phyloP scores from a whole-genome alignment of 176 grass and related monocot genomes.

The Eragrostis nindensis region DNA sequence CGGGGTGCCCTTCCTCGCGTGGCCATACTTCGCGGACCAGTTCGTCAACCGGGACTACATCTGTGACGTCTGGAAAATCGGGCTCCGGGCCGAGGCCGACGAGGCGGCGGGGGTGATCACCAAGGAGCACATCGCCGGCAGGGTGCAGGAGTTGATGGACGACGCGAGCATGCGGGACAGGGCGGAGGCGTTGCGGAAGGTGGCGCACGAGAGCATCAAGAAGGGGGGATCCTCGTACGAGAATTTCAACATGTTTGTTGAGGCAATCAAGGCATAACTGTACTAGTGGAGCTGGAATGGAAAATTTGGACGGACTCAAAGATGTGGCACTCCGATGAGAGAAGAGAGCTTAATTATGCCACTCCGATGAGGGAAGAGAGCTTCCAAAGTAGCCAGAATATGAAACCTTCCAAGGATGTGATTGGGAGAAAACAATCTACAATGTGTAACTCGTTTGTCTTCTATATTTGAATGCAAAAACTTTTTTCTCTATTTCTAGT shows the following conservation, averaged over 20 bases:
- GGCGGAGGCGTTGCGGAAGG: background rate
- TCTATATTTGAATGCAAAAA: too few species aligned
- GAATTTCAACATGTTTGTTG: conserved; percentile 20
- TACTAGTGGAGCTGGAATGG: too few species aligned
- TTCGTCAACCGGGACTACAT: conserved; percentile 21
- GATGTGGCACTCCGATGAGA: too few species aligned
- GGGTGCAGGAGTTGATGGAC: conserved; percentile 10
- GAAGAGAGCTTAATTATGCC: too few species aligned
- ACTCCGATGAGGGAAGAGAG: too few species aligned
- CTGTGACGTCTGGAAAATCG: conserved; percentile 20
- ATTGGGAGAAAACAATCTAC: too few species aligned
- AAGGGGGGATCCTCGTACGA: background rate
- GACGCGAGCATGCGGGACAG: background rate
- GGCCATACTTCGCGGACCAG: conserved; percentile 46
- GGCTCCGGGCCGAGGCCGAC: background rate
- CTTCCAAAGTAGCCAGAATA: too few species aligned
- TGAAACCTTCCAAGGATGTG: too few species aligned
- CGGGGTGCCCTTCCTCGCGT: conserved; percentile 50
- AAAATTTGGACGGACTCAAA: too few species aligned
- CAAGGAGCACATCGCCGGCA: conserved; percentile 26
- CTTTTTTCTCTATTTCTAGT: too few species aligned
- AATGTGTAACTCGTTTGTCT: too few species aligned
- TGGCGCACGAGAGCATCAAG: background rate
- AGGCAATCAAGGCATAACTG: background rate
- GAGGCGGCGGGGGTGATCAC: background rate